A percentile compares a stretch with the other conserved stretches of the same genome.
phyloP scores from a whole-genome alignment of 2,329 filamentous ascomycete genomes.

The Monosporascus sp. region DNA sequence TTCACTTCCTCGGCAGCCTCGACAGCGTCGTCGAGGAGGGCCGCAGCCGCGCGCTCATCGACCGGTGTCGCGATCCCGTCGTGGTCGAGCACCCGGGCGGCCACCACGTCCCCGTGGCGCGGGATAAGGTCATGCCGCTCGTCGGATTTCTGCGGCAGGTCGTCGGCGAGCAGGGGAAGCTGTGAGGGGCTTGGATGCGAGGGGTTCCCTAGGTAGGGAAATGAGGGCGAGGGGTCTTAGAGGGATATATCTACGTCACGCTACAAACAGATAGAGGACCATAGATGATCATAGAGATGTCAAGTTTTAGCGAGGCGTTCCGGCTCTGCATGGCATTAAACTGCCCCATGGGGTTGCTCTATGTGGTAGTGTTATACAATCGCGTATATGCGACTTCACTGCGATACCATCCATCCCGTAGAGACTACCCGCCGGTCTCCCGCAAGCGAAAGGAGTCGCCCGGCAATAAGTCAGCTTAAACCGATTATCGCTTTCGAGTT shows the following conservation, averaged over 20 bases:
- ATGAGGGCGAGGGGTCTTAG: slow-evolving; percentile 9
- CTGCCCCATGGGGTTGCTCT: not conserved
- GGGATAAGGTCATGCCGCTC: slow-evolving; percentile 73
- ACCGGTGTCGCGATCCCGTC: slow-evolving; percentile 53
- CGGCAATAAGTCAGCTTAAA: no score
- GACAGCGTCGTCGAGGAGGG: slow-evolving; percentile 85
- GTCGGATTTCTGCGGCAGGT: slow-evolving; percentile 61
- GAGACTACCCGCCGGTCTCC: not conserved
- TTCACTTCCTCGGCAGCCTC: slow-evolving; percentile 78
- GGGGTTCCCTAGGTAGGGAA: slow-evolving; percentile 4
- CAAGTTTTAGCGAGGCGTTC: not conserved
- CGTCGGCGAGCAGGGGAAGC: slow-evolving; percentile 14
- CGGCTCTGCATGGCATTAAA: not conserved
- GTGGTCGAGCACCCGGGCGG: slow-evolving; percentile 76
- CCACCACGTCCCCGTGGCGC: slow-evolving; percentile 81
- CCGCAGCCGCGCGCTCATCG: slow-evolving; percentile 62
- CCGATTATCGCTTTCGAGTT: no score
- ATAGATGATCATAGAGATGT: not conserved
- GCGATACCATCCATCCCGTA: not conserved
- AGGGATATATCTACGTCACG: not conserved
- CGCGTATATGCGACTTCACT: slow-evolving; percentile 3
- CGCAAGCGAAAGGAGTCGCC: no score
- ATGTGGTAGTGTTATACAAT: not conserved
- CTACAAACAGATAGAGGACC: not conserved
- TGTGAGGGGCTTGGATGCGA: slow-evolving; percentile 3